Evolutionary conservation across 495 filamentous ascomycete genomes (phyloP).

Genomic region (Penicillium soppii): DNA sequence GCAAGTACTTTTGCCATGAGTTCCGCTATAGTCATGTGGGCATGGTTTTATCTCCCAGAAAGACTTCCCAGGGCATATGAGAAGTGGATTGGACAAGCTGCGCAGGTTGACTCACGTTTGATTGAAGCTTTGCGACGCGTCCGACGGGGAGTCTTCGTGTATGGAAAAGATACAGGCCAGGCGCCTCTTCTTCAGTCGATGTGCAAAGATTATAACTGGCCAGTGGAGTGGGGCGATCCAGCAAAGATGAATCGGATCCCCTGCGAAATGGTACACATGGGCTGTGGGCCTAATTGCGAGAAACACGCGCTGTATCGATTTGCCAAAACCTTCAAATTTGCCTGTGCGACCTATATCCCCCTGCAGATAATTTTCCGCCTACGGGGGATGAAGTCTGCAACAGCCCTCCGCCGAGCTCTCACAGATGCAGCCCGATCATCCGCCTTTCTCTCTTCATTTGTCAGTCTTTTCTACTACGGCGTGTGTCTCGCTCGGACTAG

Average conservation of each 20-base stretch:
- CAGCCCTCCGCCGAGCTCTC: slow-evolving; percentile 47
- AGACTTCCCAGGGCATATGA: slow-evolving; percentile 74
- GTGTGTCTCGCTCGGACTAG: slow-evolving; percentile 81
- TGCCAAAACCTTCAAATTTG: slow-evolving; percentile 67
- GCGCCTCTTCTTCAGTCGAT: slow-evolving; percentile 68
- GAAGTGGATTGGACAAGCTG: slow-evolving; percentile 80
- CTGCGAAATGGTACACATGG: slow-evolving; percentile 88
- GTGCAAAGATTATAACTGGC: slow-evolving; percentile 72
- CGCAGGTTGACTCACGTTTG: slow-evolving; percentile 76
- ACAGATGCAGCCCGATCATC: slow-evolving; percentile 69
- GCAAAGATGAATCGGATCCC: slow-evolving; percentile 71
- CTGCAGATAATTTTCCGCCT: slow-evolving; percentile 67
- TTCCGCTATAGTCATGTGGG: slow-evolving; percentile 84
- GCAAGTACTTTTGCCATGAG: slow-evolving; percentile 74
- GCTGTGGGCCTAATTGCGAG: slow-evolving; percentile 74
- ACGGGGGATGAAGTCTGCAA: slow-evolving; percentile 48
- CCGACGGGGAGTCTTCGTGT: slow-evolving; percentile 61
- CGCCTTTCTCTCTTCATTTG: slow-evolving; percentile 79
- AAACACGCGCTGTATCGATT: slow-evolving; percentile 73
- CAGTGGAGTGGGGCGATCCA: slow-evolving; percentile 75
- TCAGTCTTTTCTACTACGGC: slow-evolving; percentile 82
- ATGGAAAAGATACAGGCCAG: slow-evolving; percentile 77
- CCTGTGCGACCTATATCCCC: slow-evolving; percentile 78
- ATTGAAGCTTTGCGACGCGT: slow-evolving; percentile 70
- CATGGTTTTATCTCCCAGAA: slow-evolving; percentile 76